These are phyloP conservation scores for Ciborinia camelliae DNA, from an alignment of 2,329 filamentous ascomycete species.

Conservation along the genomic window DNA sequence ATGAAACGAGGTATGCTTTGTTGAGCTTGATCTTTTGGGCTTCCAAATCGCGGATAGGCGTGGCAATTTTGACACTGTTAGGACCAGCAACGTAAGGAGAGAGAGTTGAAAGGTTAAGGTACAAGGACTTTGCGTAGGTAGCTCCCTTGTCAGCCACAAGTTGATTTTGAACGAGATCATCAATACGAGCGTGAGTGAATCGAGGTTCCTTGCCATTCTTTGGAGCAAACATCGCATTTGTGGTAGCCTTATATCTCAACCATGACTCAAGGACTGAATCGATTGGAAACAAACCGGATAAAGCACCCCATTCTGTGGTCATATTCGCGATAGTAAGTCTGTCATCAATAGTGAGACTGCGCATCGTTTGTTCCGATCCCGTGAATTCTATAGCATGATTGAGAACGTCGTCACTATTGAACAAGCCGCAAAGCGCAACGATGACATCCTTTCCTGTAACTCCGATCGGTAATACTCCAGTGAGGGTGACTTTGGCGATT, in stretches of 20 bases:
- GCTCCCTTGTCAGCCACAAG: slow-evolving; percentile 72
- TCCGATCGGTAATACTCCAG: slow-evolving; percentile 69
- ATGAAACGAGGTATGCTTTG: slow-evolving; percentile 84
- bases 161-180: slow-evolving; percentile 66
- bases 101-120: slow-evolving; percentile 77
- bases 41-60: slow-evolving; percentile 70
- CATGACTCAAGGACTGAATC: slow-evolving; percentile 69
- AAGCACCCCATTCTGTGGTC: slow-evolving; percentile 77
- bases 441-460: slow-evolving; percentile 95
- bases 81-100: slow-evolving; percentile 83
- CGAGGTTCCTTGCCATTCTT: slow-evolving; percentile 49
- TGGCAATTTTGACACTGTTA: slow-evolving; percentile 86
- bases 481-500: slow-evolving; percentile 75
- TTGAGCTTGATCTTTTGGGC: slow-evolving; percentile 71
- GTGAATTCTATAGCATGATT: slow-evolving; percentile 90
- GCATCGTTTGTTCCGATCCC: slow-evolving; percentile 73
- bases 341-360: slow-evolving; percentile 67
- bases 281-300: slow-evolving; percentile 74
- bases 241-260: slow-evolving; percentile 74
- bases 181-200: slow-evolving; percentile 70
- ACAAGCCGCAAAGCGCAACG: slow-evolving; percentile 79
- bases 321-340: slow-evolving; percentile 75
- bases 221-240: slow-evolving; percentile 57
- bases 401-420: slow-evolving; percentile 82
- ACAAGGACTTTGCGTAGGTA: slow-evolving; percentile 77